Evolutionary conservation across 768 basidiomycete genomes (phyloP), one percentile per base, ranked within the genome.

Genomic region (Mycena filopes): DNA sequence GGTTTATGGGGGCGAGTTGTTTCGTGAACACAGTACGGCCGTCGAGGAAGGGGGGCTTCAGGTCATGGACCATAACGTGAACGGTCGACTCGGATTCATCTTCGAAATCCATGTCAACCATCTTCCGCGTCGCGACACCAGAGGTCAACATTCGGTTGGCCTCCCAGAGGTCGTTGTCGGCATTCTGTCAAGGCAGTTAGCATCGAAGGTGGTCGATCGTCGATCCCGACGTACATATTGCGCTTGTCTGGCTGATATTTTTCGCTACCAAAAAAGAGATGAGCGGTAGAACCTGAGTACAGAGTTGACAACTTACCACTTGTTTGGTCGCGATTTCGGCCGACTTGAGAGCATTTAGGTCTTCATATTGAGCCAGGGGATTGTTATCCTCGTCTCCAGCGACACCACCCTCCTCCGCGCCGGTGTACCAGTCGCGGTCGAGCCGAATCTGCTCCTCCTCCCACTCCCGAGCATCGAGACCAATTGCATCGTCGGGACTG

Each of bases 161-260:
- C 81, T 99, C 98, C 98, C 98, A 99, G 13, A 97, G 81, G 72
- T 99, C 98, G 72, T 98, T 99, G 77, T 99, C 98, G 25, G 95
- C 95, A 72, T 99, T 98, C 94, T 96, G 73, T 5, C 63, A 45
- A 67, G 11, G 36, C 71, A 71, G 76, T 65, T 45, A 60, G 42
- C 25, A 21, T 2, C 15, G 13, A n/a, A 51, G 25, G 41, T 50
- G 21, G 28, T 11, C 40, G 45, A 18, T 31, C 57, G 38, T 20
- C 3, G 20, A 18, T 54, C 43, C 5, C 1, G 6, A 81, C 93
- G 71, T 71, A 96, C 95, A 76, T 96, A 98, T 89, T 98, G 96
- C 0, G 96, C 96, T 77, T 99, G 96, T 61, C 91, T 84, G 6
- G 98, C 98, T 1, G 96, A 97, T 20, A 98, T 88, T 79, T 91